Base-by-base conservation (phyloP, 768 basidiomycete species). In the Hortiboletus campestris region DNA sequence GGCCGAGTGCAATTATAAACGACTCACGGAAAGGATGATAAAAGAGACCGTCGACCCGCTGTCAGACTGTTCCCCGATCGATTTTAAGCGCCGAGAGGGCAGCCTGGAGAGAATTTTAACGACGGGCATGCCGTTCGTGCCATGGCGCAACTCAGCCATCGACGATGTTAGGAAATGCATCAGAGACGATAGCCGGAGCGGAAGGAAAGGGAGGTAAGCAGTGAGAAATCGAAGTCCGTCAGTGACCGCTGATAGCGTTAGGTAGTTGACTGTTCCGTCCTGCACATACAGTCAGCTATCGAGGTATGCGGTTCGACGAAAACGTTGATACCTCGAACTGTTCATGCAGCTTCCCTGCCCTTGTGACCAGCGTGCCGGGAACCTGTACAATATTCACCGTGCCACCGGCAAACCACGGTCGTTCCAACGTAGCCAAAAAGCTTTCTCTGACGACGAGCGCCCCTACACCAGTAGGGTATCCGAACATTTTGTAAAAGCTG, bases 401-500 rank as follows among this genome's bases (percentile, higher is more conserved):
- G 2, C 90, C 90, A 31, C 91, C 91, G 3, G 89, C 83, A 67
- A 92, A 92, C 91, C 91, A 94, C 0, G 89, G 89, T 9, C 89
- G 81, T 51, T 82, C 76, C 39, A 90, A 74, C 46, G 74, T 73
- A 6, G 69, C 69, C 48, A 91, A 70, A 61, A 91, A 89, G 10
- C 80, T 79, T 63, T 85, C 84, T 67, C 84, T 88, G 42, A 88
- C 85, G 29, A 94, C 69, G 6, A 94, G 76, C 13, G 89, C 89
- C 35, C 91, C 91, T 41, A 92, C 82, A 9, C 91, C 91, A 0
- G 90, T 92, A 12, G 91, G 91, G 62, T 85, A 93, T 34, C 91
- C 91, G 59, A 91, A 90, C 87, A 93, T 91, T 63, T 94, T 94
- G 73, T 94, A 94, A 63, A 93, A 91, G 42, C 87, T 89, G 50